Base-by-base conservation (phyloP, 2,329 filamentous ascomycete species). In the Calonectria multiphialidica region DNA sequence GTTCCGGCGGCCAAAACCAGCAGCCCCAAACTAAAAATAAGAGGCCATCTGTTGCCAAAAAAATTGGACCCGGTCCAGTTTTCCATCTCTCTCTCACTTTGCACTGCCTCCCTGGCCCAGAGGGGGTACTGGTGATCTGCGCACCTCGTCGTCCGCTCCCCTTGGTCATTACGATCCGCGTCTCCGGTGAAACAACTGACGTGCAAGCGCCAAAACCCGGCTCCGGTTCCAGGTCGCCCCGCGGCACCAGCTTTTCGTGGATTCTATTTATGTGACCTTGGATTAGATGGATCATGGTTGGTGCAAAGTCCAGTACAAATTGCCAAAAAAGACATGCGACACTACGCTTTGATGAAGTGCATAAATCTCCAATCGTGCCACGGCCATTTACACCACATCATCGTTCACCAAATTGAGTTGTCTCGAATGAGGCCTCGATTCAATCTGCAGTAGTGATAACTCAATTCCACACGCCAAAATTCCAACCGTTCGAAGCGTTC, bases 141-240 rank as follows among this genome's bases (percentile, higher is more conserved):
- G 44, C 37, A 45, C 40, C 15, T 42, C 45, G 28, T 50, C 61
- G 59, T 25, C 59, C 44, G 47, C 57, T 42, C 53, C 55, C 68
- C 40, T 49, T 66, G 28, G 62, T 67, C 47, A 71, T 68, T 64
- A 42, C 55, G 57, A 71, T 71, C 69, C 64, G 69, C 64, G 50
- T 50, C 57, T 50, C 42, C 40, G 35, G 40, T 71, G 69, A 71
- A 71, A 71, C 69, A 63, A 61, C 44, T 57, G 66, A 57, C 64
- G 59, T 65, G 69, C 40, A 40, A 67, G 45, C 30, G 35, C 44
- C 44, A 66, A 42, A 45, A 23, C 15, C 23, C 37, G 33, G 37
- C 55, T 37, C 57, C 64, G 28, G 57, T 57, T 63, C 49, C 55
- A 55, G 57, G 49, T 40, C 55, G 66, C 45, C 53, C 63, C 69